Percentiles rank a stretch among this genome's conserved stretches.
These are phyloP conservation scores for Xylaria polymorpha DNA, from an alignment of 2,329 filamentous ascomycete genomes.

Conservation along the genomic window DNA sequence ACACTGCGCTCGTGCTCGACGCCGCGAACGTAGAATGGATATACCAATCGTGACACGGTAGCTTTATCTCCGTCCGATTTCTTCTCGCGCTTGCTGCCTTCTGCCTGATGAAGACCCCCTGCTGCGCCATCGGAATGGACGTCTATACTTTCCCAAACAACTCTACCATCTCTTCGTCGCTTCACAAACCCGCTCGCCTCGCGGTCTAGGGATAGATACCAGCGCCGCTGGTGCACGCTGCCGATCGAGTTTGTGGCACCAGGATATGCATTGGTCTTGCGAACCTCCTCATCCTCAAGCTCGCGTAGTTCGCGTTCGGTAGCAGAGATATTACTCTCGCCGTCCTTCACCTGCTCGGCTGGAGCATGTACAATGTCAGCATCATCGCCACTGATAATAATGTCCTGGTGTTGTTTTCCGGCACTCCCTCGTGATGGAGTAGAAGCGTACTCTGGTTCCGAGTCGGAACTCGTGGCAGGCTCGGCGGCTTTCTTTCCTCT, in stretches of 20 bases:
- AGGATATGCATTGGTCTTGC: constrained; percentile 72
- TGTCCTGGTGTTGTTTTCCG: not conserved
- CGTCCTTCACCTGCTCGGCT: constrained; percentile 32
- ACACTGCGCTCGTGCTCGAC: constrained; percentile 72
- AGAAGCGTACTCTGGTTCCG: constrained; percentile 15
- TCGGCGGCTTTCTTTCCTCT: constrained; percentile 31
- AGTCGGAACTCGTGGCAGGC: constrained; percentile 38
- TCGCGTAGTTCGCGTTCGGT: constrained; percentile 58
- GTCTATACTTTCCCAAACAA: constrained; percentile 42
- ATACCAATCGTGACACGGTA: constrained; percentile 53
- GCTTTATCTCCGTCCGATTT: constrained; percentile 12
- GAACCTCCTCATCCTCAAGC: constrained; percentile 64
- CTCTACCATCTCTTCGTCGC: constrained; percentile 43
- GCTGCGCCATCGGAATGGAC: not conserved
- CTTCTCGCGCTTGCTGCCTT: constrained; percentile 11
- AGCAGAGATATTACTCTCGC: constrained; percentile 47
- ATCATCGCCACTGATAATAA: constrained; percentile 17
- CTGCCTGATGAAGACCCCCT: constrained; percentile 24
- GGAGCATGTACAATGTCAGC: constrained; percentile 41
- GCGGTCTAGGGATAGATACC: constrained; percentile 74
- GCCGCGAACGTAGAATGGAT: constrained; percentile 71
- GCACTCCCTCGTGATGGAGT: not conserved
- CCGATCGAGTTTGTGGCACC: constrained; percentile 74
- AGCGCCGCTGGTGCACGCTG: constrained; percentile 74
- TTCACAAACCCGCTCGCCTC: constrained; percentile 66